These are phyloP conservation scores for Curvularia sp. DNA, from an alignment of 2,329 filamentous ascomycete genomes.

Conservation along the genomic window DNA sequence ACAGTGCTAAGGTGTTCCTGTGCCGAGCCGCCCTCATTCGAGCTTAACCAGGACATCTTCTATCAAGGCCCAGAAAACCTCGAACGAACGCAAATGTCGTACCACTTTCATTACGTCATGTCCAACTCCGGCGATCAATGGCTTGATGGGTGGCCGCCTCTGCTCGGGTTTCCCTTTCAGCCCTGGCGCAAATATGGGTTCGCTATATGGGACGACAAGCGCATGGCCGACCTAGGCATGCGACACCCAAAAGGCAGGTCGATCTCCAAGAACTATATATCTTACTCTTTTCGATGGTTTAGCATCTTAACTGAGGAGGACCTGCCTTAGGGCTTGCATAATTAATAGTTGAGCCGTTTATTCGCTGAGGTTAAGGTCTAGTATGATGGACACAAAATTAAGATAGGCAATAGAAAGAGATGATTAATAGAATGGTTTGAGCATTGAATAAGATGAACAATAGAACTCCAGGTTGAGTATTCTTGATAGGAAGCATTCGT, in stretches of 20 bases:
- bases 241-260: not conserved
- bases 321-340: not conserved
- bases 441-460: not conserved
- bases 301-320: slow-evolving; percentile 2
- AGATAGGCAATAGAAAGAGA: not conserved
- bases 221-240: slow-evolving; percentile 20
- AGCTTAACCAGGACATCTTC: slow-evolving; percentile 14
- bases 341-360: slow-evolving; percentile 1
- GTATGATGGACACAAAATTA: not conserved
- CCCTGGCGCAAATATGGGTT: slow-evolving; percentile 18
- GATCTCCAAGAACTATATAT: slow-evolving; percentile 3
- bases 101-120: slow-evolving; percentile 5
- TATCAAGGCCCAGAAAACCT: slow-evolving; percentile 12
- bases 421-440: not conserved
- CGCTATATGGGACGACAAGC: slow-evolving; percentile 21
- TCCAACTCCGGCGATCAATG: slow-evolving; percentile 6
- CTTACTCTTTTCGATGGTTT: slow-evolving; percentile 9
- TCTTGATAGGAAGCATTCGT: slow-evolving; percentile 3
- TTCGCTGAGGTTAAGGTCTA: not conserved
- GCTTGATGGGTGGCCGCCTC: slow-evolving; percentile 7
- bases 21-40: slow-evolving; percentile 7
- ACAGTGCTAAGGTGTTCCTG: not conserved
- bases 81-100: slow-evolving; percentile 6
- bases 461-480: not conserved
- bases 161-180: slow-evolving; percentile 8